Evolutionary conservation across 805 yeast genomes (phyloP), one percentile per base, ranked within the genome.

Genomic region (Kregervanrija fluxuum): DNA sequence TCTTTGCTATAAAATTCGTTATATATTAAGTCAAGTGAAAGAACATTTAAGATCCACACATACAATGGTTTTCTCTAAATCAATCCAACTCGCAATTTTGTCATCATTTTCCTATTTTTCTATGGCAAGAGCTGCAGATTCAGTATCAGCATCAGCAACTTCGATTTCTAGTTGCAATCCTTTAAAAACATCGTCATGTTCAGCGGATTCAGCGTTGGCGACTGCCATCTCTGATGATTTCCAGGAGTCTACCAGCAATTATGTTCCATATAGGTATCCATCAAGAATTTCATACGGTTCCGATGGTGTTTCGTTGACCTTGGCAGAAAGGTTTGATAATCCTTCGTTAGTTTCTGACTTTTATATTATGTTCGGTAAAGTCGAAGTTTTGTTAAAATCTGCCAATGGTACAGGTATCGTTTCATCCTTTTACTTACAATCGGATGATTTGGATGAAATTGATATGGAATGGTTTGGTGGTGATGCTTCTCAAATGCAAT

Each of bases 391-490:
- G 1, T 61, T 85, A 48, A 73, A 81, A 60, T 85, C 90, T 13
- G 90, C 95, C 4, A 67, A 74, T 12, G 96, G 96, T 22, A 64
- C 63, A 14, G 96, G 96, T 49, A 73, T 90, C 35, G 78, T 88
- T 11, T 83, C 96, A 0, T 81, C 93, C 2, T 78, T 89, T 53
- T 86, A 82, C 51, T 70, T 89, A 44, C 95, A 87, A 59, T 68
- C 75, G 54, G 96, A 90, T 61, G 95, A 84, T 56, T 69, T 82
- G 51, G 97, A 90, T 64, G 97, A 90, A 65, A 79, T 90, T 39
- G 97, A 90, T 65, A 58, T 85, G 40, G 96, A 90, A 63, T 84
- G 93, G 81, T 70, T 85, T 38, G 96, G 96, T 14, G 80, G 85
- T 40, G 95, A 89, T 59, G 69, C 70, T 22, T 71, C 77, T 36